Conservation (phyloP, 257 asterid species). For the Haberlea rhodopensis region DNA sequence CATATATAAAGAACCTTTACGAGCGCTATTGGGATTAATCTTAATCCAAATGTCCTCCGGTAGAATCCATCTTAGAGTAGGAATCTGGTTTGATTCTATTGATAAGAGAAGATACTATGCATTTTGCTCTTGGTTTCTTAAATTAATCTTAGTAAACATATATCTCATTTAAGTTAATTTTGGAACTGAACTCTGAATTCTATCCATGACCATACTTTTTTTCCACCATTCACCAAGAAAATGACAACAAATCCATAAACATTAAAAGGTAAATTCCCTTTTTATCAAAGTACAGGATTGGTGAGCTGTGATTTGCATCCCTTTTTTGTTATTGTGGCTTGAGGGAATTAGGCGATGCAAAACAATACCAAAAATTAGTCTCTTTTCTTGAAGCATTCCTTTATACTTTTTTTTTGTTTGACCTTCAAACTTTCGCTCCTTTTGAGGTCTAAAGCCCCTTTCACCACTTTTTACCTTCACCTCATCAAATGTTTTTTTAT, state of each 20-base stretch:
- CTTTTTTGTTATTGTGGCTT: conserved; percentile 28
- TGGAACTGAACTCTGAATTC: not conserved
- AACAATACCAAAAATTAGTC: conserved; percentile 34
- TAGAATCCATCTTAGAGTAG: no score
- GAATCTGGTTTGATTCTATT: no score
- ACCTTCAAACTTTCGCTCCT: conserved; percentile 78
- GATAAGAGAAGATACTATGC: no score
- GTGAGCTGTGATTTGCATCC: conserved; percentile 56
- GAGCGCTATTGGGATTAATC: no score
- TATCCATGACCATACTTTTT: not conserved
- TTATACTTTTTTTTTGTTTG: conserved; percentile 48
- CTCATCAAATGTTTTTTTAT: conserved; percentile 13
- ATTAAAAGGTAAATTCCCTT: conserved; percentile 30
- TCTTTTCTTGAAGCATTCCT: conserved; percentile 27
- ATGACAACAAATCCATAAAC: conserved; percentile 34
- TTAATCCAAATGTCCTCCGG: no score
- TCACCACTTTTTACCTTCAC: conserved; percentile 25
- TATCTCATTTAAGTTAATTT: no score
- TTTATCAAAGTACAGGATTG: conserved; percentile 16
- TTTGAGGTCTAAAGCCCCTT: conserved; percentile 50
- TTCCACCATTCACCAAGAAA: conserved; percentile 18
- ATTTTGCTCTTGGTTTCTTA: no score
- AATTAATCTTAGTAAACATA: no score
- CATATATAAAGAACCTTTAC: no score
- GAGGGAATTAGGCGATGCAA: conserved; percentile 34